phyloP scores from a whole-genome alignment of 495 filamentous ascomycete genomes.

The Xylaria nigripes region DNA sequence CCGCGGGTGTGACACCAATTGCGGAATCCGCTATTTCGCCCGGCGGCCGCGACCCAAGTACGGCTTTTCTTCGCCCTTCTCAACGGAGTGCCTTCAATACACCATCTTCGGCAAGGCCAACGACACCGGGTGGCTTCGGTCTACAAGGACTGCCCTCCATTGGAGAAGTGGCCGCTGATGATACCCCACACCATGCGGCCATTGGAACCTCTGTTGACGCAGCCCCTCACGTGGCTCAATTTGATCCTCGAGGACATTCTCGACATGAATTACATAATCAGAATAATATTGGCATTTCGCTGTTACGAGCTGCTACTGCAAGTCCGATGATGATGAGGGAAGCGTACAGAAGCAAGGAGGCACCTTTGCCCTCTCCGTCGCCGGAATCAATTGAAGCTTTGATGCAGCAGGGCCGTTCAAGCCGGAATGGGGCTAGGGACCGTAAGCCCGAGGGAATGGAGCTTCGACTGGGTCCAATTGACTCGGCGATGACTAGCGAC shows the following conservation, averaged over 20 bases:
- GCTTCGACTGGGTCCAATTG: constrained; percentile 56
- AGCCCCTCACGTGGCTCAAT: constrained; percentile 10
- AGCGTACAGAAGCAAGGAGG: constrained; percentile 20
- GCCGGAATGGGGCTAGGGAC: constrained; percentile 63
- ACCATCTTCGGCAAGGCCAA: constrained; percentile 64
- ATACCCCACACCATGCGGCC: constrained; percentile 27
- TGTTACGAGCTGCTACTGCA: constrained; percentile 37
- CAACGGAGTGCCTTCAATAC: constrained; percentile 50
- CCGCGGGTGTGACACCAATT: constrained; percentile 77
- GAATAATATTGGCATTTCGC: constrained; percentile 18
- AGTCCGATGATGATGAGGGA: constrained; percentile 44
- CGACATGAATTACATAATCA: constrained; percentile 15
- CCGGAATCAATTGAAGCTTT: constrained; percentile 38
- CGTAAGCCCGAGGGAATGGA: constrained; percentile 78
- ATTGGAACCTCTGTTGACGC: constrained; percentile 26
- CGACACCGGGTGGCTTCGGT: constrained; percentile 60
- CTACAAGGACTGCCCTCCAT: constrained; percentile 73
- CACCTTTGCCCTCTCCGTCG: constrained; percentile 45
- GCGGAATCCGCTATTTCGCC: constrained; percentile 83
- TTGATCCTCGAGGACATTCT: constrained; percentile 11
- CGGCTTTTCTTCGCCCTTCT: constrained; percentile 57
- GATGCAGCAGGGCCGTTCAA: constrained; percentile 47
- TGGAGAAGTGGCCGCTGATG: constrained; percentile 55
- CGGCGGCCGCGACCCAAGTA: constrained; percentile 52
- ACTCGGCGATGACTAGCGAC: constrained; percentile 44